Percentiles rank a stretch among this genome's conserved stretches.
These are phyloP conservation scores for Pythium chondricola DNA, from an alignment of 352 stramenopile species.

Conservation along the genomic window DNA sequence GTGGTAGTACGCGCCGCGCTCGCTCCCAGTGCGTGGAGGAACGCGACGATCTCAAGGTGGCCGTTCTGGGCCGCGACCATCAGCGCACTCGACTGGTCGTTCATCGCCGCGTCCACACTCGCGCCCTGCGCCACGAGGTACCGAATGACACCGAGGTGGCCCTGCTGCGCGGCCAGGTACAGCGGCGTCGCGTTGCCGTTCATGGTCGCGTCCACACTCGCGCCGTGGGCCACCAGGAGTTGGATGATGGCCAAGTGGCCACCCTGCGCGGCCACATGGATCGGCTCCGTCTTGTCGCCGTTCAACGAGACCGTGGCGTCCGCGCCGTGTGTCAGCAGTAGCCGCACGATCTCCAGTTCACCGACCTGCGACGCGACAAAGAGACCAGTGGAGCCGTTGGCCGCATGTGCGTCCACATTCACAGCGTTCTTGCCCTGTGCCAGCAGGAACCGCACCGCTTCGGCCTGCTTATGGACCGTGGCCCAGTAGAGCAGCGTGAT, in stretches of 20 bases:
- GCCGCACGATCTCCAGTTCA: constrained; percentile 50
- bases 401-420: constrained; percentile 13
- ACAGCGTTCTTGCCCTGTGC: constrained; percentile 6
- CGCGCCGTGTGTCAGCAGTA: constrained; percentile 49
- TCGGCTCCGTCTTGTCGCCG: constrained; percentile 16
- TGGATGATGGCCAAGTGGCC: constrained; percentile 17
- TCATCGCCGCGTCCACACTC: constrained; percentile 15
- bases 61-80: constrained; percentile 22
- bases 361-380: constrained; percentile 56
- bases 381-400: constrained; percentile 26
- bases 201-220: constrained; percentile 15
- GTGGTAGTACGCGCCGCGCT: constrained; percentile 9
- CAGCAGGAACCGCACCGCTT: constrained; percentile 20
- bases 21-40: constrained; percentile 13
- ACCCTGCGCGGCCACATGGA: constrained; percentile 17
- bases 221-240: constrained; percentile 18
- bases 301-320: constrained; percentile 31
- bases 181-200: constrained; percentile 30
- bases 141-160: constrained; percentile 17
- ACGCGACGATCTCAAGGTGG: constrained; percentile 17
- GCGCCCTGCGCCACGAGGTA: constrained; percentile 16
- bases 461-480: constrained; percentile 20
- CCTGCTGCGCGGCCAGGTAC: constrained; percentile 28
- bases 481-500: constrained; percentile 25
- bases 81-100: constrained; percentile 19